These are phyloP conservation scores for Stephania yunnanensis DNA, from an alignment of 164 flowering plant genomes.

Conservation along the genomic window DNA sequence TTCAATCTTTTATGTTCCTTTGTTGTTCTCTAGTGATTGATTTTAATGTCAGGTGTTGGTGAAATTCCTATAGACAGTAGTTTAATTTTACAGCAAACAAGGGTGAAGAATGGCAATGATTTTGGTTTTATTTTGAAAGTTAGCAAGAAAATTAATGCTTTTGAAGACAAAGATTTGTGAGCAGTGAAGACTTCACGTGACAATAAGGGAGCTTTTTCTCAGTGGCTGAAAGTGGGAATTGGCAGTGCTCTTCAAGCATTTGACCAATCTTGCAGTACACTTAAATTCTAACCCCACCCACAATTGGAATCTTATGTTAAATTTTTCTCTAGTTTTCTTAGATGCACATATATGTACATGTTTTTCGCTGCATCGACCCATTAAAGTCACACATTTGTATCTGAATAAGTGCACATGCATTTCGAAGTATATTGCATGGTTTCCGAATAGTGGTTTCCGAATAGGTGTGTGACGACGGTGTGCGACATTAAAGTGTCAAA, in stretches of 20 bases:
- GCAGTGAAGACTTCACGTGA: conserved; percentile 43
- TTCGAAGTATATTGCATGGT: too few species aligned
- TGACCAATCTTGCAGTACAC: conserved; percentile 15
- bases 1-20: background rate
- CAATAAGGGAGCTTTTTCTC: conserved; percentile 29
- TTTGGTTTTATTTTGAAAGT: conserved; percentile 15
- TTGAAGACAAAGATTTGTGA: conserved; percentile 29
- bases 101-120: conserved; percentile 10
- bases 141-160: conserved; percentile 17
- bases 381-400: too few species aligned
- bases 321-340: too few species aligned
- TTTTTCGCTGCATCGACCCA: too few species aligned
- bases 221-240: conserved; percentile 16
- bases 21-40: background rate
- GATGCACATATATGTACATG: too few species aligned
- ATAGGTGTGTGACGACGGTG: too few species aligned
- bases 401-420: too few species aligned
- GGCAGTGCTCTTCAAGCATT: conserved; percentile 17
- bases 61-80: conserved; percentile 17
- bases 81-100: conserved; percentile 26
- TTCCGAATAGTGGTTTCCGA: too few species aligned
- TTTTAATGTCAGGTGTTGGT: conserved; percentile 6
- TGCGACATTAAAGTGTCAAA: too few species aligned
- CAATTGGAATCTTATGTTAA: background rate
- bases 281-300: background rate